Conservation (phyloP, 106 monocot genomes). For the Narthecium ossifragum region DNA sequence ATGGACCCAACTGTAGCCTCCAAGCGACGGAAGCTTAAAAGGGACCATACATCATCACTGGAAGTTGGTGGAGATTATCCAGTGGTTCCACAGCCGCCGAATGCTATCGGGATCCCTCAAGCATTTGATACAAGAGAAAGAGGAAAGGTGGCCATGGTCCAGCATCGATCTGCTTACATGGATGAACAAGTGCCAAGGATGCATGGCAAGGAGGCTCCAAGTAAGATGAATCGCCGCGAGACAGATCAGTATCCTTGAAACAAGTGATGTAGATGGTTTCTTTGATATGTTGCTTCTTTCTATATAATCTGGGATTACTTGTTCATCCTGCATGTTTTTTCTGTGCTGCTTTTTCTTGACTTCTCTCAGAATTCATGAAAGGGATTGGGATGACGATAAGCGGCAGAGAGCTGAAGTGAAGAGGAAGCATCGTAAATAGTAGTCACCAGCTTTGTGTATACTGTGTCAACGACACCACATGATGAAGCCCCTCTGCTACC, state of each 20-base stretch:
- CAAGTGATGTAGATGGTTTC: neutral
- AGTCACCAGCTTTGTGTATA: neutral
- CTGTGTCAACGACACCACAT: neutral
- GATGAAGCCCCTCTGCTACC: neutral
- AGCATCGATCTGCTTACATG: slow-evolving; percentile 45
- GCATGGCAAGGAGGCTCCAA: slow-evolving; percentile 67
- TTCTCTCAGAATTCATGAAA: slow-evolving; percentile 52
- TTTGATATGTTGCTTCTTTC: neutral
- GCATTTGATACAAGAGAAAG: slow-evolving; percentile 67
- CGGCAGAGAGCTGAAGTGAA: slow-evolving; percentile 78
- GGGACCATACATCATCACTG: slow-evolving; percentile 45
- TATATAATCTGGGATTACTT: neutral
- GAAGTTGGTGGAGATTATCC: slow-evolving; percentile 63
- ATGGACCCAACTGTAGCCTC: slow-evolving; percentile 36
- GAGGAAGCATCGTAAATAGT: slow-evolving; percentile 92
- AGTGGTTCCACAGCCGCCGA: slow-evolving; percentile 24
- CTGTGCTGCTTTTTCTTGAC: neutral
- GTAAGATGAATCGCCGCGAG: slow-evolving; percentile 70
- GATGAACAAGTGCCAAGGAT: slow-evolving; percentile 60
- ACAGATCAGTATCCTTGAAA: slow-evolving; percentile 88
- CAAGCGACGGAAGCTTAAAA: slow-evolving; percentile 80
- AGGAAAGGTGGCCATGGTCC: slow-evolving; percentile 41
- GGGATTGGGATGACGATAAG: slow-evolving; percentile 96
- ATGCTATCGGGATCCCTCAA: slow-evolving; percentile 28
- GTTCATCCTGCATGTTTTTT: neutral